phyloP scores from a whole-genome alignment of 2,329 filamentous ascomycete genomes.

The Stagonosporopsis rhizophila region DNA sequence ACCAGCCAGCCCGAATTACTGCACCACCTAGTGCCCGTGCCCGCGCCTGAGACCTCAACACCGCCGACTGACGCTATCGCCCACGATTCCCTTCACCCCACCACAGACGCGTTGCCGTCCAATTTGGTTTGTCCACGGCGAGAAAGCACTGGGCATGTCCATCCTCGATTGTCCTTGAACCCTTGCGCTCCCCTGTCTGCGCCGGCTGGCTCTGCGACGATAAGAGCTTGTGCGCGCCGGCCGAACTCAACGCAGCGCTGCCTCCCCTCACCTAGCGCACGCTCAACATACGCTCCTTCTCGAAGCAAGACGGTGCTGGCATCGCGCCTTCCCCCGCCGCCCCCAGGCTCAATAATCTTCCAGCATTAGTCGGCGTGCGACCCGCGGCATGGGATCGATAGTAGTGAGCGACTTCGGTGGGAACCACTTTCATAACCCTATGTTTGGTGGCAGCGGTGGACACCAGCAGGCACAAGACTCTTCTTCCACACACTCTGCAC shows the following conservation, averaged over 20 bases:
- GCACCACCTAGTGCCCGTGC: not conserved
- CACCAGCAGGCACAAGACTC: constrained; percentile 52
- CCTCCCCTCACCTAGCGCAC: constrained; percentile 22
- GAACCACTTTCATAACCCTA: constrained; percentile 76
- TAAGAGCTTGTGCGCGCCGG: constrained; percentile 35
- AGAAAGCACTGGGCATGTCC: constrained; percentile 38
- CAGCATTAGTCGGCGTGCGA: constrained; percentile 24
- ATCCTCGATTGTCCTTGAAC: constrained; percentile 13
- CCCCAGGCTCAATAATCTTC: constrained; percentile 5
- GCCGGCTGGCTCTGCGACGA: constrained; percentile 26
- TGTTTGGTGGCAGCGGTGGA: constrained; percentile 60
- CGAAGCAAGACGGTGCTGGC: constrained; percentile 17
- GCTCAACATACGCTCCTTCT: constrained; percentile 22
- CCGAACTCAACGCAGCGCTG: constrained; percentile 23
- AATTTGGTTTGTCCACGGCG: constrained; percentile 55
- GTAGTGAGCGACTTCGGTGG: constrained; percentile 74
- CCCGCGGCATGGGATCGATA: constrained; percentile 66
- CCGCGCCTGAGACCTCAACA: constrained; percentile 3
- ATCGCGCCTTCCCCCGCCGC: constrained; percentile 23
- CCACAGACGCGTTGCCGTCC: constrained; percentile 47
- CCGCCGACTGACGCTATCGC: constrained; percentile 27
- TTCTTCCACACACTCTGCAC: constrained; percentile 43
- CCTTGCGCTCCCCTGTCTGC: constrained; percentile 25
- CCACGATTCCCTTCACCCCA: constrained; percentile 15
- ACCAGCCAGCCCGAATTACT: not conserved